Base-by-base conservation (phyloP, 2,329 filamentous ascomycete species). In the Coniochaeta prunicola region DNA sequence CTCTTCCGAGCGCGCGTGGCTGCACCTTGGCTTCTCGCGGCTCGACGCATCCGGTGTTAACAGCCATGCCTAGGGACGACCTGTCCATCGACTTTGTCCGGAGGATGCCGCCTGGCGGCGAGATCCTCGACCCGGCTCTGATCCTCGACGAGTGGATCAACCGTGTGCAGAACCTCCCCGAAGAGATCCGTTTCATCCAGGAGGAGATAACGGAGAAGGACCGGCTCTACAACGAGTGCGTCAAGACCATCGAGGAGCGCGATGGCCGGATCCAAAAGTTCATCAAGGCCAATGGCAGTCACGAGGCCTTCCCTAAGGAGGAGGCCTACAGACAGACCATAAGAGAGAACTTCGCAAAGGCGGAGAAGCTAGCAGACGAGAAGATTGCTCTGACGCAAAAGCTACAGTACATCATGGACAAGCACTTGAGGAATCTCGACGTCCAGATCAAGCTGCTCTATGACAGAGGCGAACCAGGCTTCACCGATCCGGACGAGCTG, bases 161-260 rank as follows among this genome's bases (percentile, higher is more conserved):
- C 70, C 80, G 77, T 74, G 88, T 89, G 21, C 86, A 89, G 66
- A 94, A 94, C 68, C 80, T 93, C 30, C 90, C 90, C 62, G 88
- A 90, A 63, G 90, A 94, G 74, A 86, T 94, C 60, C 86, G 87
- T 21, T 92, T 92, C 75, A 81, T 93, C 62, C 88, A 92, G 68
- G 90, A 92, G 69, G 90, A 94, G 74, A 90, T 93, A 63, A 80
- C 86, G 68, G 87, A 90, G 70, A 93, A 92, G 72, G 90, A 96
- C 70, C 81, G 83, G 56, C 80, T 85, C 63, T 88, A 90, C 64
- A 78, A 84, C 68, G 86, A 90, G 54, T 87, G 87, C 69, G 77
- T 87, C 60, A 80, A 84, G 61, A 80, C 83, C 63, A 90, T 92
- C 68, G 82, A 85, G 42, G 85, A 88, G 60, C 86, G 87, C 64